A percentile compares a stretch with the other conserved stretches of the same genome.
These are phyloP conservation scores for Tricholoma flavovirens DNA, from an alignment of 768 basidiomycete genomes.

Conservation along the genomic window DNA sequence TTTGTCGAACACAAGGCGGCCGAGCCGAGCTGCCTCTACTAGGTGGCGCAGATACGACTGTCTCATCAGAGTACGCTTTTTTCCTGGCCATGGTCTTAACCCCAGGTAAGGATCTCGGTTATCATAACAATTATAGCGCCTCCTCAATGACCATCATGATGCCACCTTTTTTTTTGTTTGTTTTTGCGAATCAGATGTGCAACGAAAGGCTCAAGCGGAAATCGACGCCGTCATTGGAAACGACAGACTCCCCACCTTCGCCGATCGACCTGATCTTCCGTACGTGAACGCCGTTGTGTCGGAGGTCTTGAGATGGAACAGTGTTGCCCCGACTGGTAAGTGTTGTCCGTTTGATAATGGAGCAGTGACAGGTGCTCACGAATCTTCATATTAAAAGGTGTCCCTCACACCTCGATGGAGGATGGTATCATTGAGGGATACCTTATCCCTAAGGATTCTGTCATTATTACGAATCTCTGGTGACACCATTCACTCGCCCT, in stretches of 20 bases:
- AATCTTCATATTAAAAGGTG: constrained; percentile 23
- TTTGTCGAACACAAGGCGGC: no score
- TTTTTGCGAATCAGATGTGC: constrained; percentile 30
- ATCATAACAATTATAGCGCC: not conserved
- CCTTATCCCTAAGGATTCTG: constrained; percentile 42
- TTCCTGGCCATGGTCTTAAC: constrained; percentile 42
- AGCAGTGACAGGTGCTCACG: not conserved
- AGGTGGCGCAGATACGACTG: constrained; percentile 50
- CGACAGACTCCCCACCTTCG: constrained; percentile 31
- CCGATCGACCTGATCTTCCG: constrained; percentile 40
- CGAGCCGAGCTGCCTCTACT: constrained; percentile 11
- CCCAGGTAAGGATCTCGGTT: constrained; percentile 19
- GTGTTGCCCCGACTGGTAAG: constrained; percentile 38
- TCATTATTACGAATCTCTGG: constrained; percentile 46
- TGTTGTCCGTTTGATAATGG: not conserved
- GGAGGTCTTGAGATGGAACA: constrained; percentile 46
- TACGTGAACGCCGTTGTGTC: constrained; percentile 42
- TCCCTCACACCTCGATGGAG: constrained; percentile 40
- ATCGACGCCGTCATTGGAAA: constrained; percentile 37
- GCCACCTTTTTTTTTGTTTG: no score
- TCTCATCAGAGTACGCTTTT: constrained; percentile 40
- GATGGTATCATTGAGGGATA: constrained; percentile 40
- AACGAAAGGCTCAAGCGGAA: constrained; percentile 47
- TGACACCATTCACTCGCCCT: constrained; percentile 9
- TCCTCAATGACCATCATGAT: constrained; percentile 9